Conservation (phyloP, 441 rosid genomes). For the Adansonia grandidieri region DNA sequence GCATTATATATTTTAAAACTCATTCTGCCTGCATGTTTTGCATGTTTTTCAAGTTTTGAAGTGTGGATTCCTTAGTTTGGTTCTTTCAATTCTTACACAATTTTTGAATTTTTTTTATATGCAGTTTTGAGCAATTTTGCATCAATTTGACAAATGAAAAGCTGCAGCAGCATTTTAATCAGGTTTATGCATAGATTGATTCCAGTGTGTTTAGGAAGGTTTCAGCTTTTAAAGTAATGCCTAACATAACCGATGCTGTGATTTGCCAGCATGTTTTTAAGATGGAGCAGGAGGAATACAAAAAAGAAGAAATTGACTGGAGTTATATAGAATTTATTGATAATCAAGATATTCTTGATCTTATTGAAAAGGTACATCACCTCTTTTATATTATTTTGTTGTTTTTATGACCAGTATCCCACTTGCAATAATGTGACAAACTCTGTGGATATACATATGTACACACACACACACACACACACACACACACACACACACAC, state of each 20-base stretch:
- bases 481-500: neutral
- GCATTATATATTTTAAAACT: no score
- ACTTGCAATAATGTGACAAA: neutral
- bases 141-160: constrained; percentile 86
- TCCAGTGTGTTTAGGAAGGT: constrained; percentile 20
- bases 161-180: constrained; percentile 84
- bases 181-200: constrained; percentile 49
- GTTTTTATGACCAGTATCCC: constrained; percentile 3
- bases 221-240: constrained; percentile 21
- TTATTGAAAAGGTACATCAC: constrained; percentile 57
- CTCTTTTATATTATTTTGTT: constrained; percentile 17
- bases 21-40: constrained; percentile 14
- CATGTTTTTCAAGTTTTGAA: constrained; percentile 7
- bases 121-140: constrained; percentile 87
- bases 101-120: constrained; percentile 27
- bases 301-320: constrained; percentile 79
- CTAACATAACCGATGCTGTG: constrained; percentile 20
- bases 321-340: constrained; percentile 79
- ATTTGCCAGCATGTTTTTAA: constrained; percentile 73
- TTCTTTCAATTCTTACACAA: neutral
- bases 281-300: constrained; percentile 88
- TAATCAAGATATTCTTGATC: constrained; percentile 79
- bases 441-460: neutral
- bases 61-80: constrained; percentile 14
- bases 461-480: neutral